These are phyloP conservation scores for Hygrocybe punicea DNA, from an alignment of 768 basidiomycete species.

Conservation along the genomic window DNA sequence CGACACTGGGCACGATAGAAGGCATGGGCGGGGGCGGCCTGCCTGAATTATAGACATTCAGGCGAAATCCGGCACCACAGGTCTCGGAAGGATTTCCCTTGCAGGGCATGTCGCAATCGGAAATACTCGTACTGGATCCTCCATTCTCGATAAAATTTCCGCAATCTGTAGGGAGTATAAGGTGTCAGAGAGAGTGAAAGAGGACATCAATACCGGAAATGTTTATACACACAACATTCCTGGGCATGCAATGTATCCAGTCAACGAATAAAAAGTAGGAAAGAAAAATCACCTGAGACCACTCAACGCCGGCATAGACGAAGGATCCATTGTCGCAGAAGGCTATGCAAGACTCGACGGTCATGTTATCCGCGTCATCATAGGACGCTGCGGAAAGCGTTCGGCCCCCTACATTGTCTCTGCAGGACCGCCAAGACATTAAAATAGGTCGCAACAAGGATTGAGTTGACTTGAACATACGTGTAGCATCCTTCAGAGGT, in stretches of 20 bases:
- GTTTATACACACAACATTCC: conserved; percentile 66
- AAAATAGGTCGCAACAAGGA: neutral
- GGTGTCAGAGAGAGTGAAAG: conserved; percentile 1
- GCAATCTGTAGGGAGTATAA: conserved; percentile 47
- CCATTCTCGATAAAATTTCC: conserved; percentile 51
- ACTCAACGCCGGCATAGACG: conserved; percentile 71
- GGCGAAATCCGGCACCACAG: conserved; percentile 58
- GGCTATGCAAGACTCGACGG: conserved; percentile 48
- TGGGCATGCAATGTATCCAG: conserved; percentile 8
- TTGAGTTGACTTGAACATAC: conserved; percentile 32
- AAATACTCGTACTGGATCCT: conserved; percentile 40
- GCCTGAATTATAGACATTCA: conserved; percentile 67
- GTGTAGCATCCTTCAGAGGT: conserved; percentile 58
- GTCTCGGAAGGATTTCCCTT: conserved; percentile 53
- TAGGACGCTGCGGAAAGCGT: conserved; percentile 52
- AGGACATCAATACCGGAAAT: conserved; percentile 41
- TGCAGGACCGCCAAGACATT: conserved; percentile 20
- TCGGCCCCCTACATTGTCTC: conserved; percentile 56
- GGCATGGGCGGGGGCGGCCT: conserved; percentile 54
- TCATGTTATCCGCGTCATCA: conserved; percentile 53
- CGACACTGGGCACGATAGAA: conserved; percentile 49
- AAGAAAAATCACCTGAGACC: conserved; percentile 24
- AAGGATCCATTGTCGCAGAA: conserved; percentile 48
- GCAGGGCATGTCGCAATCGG: conserved; percentile 63
- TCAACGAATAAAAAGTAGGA: conserved; percentile 3